Conservation (phyloP, 495 filamentous ascomycete genomes). For the Penicillium riverlandense region DNA sequence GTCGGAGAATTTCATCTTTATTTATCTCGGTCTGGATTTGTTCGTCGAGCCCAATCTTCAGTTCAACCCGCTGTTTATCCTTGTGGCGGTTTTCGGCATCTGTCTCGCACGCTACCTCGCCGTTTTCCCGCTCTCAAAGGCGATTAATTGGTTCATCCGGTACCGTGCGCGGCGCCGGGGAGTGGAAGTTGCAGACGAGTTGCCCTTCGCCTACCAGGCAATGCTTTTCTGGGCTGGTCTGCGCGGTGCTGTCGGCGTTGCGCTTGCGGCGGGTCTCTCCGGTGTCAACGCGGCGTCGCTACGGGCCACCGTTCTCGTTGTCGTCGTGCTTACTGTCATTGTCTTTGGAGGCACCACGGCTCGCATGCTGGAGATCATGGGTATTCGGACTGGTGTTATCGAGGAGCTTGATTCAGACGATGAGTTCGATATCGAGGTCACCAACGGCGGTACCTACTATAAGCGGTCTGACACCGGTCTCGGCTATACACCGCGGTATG, state of each 20-base stretch:
- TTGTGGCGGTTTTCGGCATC: conserved; percentile 84
- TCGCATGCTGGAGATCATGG: conserved; percentile 95
- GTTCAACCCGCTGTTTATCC: conserved; percentile 93
- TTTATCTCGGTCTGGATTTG: conserved; percentile 89
- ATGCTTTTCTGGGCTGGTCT: conserved; percentile 99
- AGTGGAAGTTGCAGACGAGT: conserved; percentile 74
- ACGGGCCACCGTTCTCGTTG: conserved; percentile 88
- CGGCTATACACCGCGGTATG: conserved; percentile 65
- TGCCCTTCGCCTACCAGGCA: conserved; percentile 87
- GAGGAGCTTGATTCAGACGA: conserved; percentile 97
- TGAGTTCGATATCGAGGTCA: conserved; percentile 94
- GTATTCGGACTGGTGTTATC: conserved; percentile 89
- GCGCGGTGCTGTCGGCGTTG: conserved; percentile 92
- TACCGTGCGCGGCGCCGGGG: conserved; percentile 80
- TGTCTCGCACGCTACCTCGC: conserved; percentile 87
- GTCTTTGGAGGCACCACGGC: conserved; percentile 97
- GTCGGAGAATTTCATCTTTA: conserved; percentile 99
- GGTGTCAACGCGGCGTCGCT: conserved; percentile 73
- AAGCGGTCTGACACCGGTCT: conserved; percentile 64
- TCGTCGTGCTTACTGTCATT: conserved; percentile 95
- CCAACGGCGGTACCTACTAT: conserved; percentile 67
- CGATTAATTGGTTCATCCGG: conserved; percentile 90
- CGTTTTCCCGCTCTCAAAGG: conserved; percentile 84
- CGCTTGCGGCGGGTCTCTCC: conserved; percentile 78
- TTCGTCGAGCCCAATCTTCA: conserved; percentile 83